Percentiles rank a stretch among this genome's conserved stretches.
Conservation (phyloP, 2,329 filamentous ascomycete genomes). For the Colletotrichum sojae region DNA sequence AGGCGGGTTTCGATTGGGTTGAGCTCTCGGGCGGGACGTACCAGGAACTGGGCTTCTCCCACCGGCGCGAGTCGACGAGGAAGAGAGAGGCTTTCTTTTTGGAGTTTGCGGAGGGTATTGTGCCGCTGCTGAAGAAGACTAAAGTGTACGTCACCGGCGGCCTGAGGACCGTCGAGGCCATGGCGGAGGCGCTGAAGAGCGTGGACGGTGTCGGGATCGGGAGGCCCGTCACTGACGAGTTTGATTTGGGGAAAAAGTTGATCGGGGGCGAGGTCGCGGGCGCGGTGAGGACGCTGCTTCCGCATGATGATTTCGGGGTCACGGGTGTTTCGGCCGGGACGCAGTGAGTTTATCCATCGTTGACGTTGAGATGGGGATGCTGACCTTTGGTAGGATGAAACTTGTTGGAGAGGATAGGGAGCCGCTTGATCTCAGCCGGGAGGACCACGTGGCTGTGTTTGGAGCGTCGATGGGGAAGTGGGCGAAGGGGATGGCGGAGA, state of each 20-base stretch:
- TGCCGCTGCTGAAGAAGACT: slow-evolving; percentile 61
- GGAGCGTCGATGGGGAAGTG: slow-evolving; percentile 49
- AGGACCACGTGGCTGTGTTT: slow-evolving; percentile 50
- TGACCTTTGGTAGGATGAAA: slow-evolving; percentile 43
- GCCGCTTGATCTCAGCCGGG: slow-evolving; percentile 49
- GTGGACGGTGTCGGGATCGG: slow-evolving; percentile 74
- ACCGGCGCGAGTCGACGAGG: slow-evolving; percentile 67
- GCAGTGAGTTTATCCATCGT: slow-evolving; percentile 46
- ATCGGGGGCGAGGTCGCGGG: slow-evolving; percentile 57
- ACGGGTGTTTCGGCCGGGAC: slow-evolving; percentile 49
- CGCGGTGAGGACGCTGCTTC: slow-evolving; percentile 62
- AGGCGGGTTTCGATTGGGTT: slow-evolving; percentile 68
- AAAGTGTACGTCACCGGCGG: slow-evolving; percentile 73
- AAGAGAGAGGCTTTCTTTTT: slow-evolving; percentile 73
- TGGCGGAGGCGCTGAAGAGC: slow-evolving; percentile 69
- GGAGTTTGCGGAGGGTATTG: slow-evolving; percentile 70
- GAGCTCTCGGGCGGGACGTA: slow-evolving; percentile 74
- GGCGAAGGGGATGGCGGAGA: slow-evolving; percentile 48
- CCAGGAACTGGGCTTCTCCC: slow-evolving; percentile 65
- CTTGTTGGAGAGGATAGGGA: slow-evolving; percentile 51
- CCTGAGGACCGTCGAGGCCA: slow-evolving; percentile 66
- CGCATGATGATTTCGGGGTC: slow-evolving; percentile 65
- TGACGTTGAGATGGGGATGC: not conserved
- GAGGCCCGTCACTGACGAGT: slow-evolving; percentile 52
- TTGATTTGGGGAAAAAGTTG: slow-evolving; percentile 47